Evolutionary conservation across 2,329 filamentous ascomycete species (phyloP).

Genomic region (Botrytis fabae): DNA sequence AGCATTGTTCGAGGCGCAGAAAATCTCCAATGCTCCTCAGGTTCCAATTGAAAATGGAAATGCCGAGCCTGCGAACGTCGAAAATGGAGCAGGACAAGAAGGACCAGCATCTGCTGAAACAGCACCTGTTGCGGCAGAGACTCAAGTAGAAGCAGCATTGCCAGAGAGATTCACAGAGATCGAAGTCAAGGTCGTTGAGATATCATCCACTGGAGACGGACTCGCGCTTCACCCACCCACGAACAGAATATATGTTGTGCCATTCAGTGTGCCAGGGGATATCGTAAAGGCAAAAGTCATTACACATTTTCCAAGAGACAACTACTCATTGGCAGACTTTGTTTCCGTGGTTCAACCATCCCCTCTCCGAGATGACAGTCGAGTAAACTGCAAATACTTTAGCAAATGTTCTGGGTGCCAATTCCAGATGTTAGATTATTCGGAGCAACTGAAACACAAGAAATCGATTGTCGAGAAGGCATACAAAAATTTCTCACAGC

Average conservation of each 20-base stretch:
- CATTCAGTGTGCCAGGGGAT: slow-evolving; percentile 87
- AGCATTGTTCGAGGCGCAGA: slow-evolving; percentile 47
- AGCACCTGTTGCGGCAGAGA: slow-evolving; percentile 31
- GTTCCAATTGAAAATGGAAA: neutral
- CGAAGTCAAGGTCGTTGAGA: slow-evolving; percentile 74
- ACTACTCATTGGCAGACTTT: slow-evolving; percentile 80
- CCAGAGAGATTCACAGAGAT: slow-evolving; percentile 73
- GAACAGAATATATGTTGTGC: slow-evolving; percentile 75
- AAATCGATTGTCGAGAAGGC: slow-evolving; percentile 85
- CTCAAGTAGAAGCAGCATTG: slow-evolving; percentile 41
- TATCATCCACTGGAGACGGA: slow-evolving; percentile 92
- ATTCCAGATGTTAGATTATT: slow-evolving; percentile 94
- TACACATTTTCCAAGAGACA: slow-evolving; percentile 63
- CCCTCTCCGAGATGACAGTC: slow-evolving; percentile 71
- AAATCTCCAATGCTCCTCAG: slow-evolving; percentile 37
- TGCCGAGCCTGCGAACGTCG: slow-evolving; percentile 33
- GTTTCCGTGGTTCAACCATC: slow-evolving; percentile 74
- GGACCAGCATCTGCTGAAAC: slow-evolving; percentile 29
- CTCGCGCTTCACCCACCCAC: slow-evolving; percentile 70
- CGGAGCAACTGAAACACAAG: slow-evolving; percentile 83
- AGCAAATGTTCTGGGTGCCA: slow-evolving; percentile 86
- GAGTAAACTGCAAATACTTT: slow-evolving; percentile 85
- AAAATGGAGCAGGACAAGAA: slow-evolving; percentile 27
- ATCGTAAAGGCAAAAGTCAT: slow-evolving; percentile 75
- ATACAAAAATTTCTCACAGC: slow-evolving; percentile 84